Base-by-base conservation (phyloP, 805 yeast genomes). In the Pichia occidentalis region DNA sequence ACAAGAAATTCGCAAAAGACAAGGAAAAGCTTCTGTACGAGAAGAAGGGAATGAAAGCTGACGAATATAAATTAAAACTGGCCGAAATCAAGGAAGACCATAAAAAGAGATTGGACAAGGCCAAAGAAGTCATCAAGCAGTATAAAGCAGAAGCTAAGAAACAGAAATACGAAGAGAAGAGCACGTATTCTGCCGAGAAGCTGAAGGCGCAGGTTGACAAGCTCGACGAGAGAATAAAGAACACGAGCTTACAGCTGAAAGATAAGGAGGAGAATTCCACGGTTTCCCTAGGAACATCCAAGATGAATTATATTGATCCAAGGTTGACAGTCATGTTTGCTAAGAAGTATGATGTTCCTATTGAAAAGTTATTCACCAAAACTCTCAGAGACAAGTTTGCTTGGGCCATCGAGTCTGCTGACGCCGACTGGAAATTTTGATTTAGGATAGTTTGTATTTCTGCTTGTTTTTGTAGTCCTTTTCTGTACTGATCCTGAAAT, bases 361-460 rank as follows among this genome's bases (percentile, higher is more conserved):
- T 90, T 38, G 97, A 90, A 60, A 88, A 85, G 60, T 67, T 90
- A 29, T 87, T 90, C 51, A 82, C 96, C 10, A 88, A 87, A 63
- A 85, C 97, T 0, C 65, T 90, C 38, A 67, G 97, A 44, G 96
- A 88, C 29, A 90, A 90, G 64, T 90, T 90, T 64, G 79, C 75
- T 32, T 90, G 97, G 97, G 97, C 97, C 22, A 81, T 90, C 37
- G 95, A 88, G 59, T 78, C 88, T 37, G 87, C 79, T 4, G 97
- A 83, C 56, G 86, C 75, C 48, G 64, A 85, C 51, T 88, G 97
- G 97, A 70, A 75, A 48, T 88, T 88, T 55, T 88, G 61, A 30
- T 17, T 12, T 16, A 14, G 32, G 20, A 10, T 10, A 11, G n/a
- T n/a, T n/a, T n/a, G n/a, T n/a, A n/a, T n/a, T n/a, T n/a, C n/a